Base-by-base conservation (phyloP, 306 rosid species). In the Corylus heterophylla region DNA sequence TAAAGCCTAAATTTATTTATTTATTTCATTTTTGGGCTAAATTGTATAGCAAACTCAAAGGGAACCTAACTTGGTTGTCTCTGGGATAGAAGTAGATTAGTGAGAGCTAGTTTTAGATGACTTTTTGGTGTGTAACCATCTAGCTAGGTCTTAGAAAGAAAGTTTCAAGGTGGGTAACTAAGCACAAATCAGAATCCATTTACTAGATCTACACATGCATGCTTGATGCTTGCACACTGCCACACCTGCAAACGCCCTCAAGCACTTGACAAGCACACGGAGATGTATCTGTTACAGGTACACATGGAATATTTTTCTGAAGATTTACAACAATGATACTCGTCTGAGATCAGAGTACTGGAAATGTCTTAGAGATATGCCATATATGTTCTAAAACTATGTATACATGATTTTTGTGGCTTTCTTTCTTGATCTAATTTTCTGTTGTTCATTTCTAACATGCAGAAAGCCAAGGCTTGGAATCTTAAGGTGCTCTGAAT, bases 401-500 rank as follows among this genome's bases (percentile, higher is more conserved):
- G 12, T 49, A 7, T 48, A 58, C 66, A 22, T 4, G 37, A 22
- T 20, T 12, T 58, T 58, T 31, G 45, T 5, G 37, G 69, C 10
- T 13, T 14, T 31, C 5, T 63, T 63, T 7, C 4, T 7, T 2
- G 18, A 31, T 14, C 29, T 11, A 63, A 63, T 13, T 59, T 77
- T 27, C 68, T 66, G 22, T 37, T 66, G 22, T 37, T 68, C 1
- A 12, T 8, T 64, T n/a, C 54, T 78, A 51, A 68, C 63, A 22
- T 52, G 80, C 84, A 83, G 87, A 45, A 37, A 27, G 74, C 72
- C 67, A 71, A 67, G n/a, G 74, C 10, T 54, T 54, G 39, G 81
- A 70, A 79, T 37, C 78, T 75, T 47, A 54, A 25, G 78, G 73
- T 74, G 66, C 58, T 29, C 72, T 56, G 52, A 7, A 14, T 7